Conservation (phyloP, 1,284 basidiomycete genomes). For the Polyporus tsugae region DNA sequence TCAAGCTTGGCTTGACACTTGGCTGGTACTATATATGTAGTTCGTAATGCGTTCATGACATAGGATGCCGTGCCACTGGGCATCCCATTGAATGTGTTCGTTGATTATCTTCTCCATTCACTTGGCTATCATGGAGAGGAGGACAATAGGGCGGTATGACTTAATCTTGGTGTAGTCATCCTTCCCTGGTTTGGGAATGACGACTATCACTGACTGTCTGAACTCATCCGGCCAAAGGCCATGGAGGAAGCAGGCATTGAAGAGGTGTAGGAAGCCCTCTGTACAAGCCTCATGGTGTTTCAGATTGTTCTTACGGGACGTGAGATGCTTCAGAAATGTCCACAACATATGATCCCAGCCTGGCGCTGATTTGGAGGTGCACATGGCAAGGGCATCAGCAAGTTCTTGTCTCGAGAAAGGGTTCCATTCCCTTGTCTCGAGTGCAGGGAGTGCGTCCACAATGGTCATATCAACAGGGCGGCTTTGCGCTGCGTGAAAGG, state of each 20-base stretch:
- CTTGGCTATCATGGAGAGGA: slow-evolving; percentile 16
- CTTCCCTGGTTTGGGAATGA: slow-evolving; percentile 30
- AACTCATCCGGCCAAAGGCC: slow-evolving; percentile 20
- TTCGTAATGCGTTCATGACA: too few species aligned
- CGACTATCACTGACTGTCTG: slow-evolving; percentile 18
- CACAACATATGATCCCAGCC: neutral
- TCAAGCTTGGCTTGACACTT: too few species aligned
- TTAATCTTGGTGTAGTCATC: slow-evolving; percentile 21
- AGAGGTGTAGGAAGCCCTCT: neutral
- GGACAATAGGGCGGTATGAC: slow-evolving; percentile 21
- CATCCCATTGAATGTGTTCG: neutral
- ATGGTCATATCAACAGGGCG: neutral
- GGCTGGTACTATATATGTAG: too few species aligned
- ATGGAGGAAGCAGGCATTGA: slow-evolving; percentile 3
- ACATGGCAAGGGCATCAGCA: neutral
- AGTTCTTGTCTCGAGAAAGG: neutral
- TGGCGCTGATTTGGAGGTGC: neutral
- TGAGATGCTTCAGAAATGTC: neutral
- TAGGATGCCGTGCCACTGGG: neutral
- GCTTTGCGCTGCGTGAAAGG: neutral
- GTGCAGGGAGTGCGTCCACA: neutral
- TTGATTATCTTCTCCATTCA: slow-evolving; percentile 18
- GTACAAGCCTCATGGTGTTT: neutral
- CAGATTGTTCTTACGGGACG: neutral
- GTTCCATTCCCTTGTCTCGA: neutral